Evolutionary conservation across 176 grass and related monocot genomes (phyloP).

Genomic region (Calamus simplicifolius): DNA sequence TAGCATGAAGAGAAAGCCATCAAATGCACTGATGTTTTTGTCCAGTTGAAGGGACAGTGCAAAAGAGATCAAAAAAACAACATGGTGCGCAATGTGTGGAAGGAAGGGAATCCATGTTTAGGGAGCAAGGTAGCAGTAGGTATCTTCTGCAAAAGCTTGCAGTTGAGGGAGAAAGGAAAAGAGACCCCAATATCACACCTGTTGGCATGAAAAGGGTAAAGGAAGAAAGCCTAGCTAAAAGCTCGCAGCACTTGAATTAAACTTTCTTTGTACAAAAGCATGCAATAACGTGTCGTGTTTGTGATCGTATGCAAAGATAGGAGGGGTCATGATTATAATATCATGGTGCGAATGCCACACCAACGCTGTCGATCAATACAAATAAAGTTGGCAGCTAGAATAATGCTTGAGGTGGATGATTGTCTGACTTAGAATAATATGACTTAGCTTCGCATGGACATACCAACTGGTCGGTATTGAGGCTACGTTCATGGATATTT

Average conservation of each 20-base stretch:
- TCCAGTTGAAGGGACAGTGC: too few relatives aligned
- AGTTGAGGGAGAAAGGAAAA: neutral
- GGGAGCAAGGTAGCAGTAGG: neutral
- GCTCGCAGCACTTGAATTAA: neutral
- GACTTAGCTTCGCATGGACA: too few relatives aligned
- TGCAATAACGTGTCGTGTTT: neutral
- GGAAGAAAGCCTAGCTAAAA: neutral
- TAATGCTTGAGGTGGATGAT: too few relatives aligned
- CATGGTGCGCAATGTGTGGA: neutral
- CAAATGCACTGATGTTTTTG: constrained; percentile 6
- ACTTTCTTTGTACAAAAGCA: neutral
- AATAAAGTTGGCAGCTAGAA: too few relatives aligned
- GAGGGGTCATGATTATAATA: too few relatives aligned
- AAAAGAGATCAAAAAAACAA: constrained; percentile 5
- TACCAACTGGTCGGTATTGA: too few relatives aligned
- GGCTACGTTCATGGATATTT: too few relatives aligned
- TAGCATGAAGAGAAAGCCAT: constrained; percentile 20
- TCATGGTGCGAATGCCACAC: too few relatives aligned
- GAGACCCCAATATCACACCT: neutral
- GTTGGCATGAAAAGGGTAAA: neutral
- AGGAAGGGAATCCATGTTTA: neutral
- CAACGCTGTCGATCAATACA: too few relatives aligned
- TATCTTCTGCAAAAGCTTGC: neutral
- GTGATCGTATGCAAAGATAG: neutral
- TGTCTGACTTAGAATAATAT: too few relatives aligned